These are phyloP conservation scores for Crithidia expoeki DNA, from an alignment of 208 protist species.

Conservation along the genomic window DNA sequence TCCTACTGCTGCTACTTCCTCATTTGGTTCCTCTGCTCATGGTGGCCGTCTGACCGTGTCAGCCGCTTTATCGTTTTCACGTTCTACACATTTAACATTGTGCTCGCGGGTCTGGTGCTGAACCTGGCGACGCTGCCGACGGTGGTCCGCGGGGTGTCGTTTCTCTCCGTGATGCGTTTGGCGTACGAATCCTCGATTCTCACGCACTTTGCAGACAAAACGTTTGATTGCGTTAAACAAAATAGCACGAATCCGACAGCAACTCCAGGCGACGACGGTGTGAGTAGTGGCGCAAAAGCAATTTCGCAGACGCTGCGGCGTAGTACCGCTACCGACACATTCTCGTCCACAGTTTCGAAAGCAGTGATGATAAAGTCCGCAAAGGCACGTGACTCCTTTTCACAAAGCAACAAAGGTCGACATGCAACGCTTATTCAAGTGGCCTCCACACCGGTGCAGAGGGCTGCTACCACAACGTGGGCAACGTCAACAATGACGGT, in stretches of 20 bases:
- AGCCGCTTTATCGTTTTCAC: conserved; percentile 48
- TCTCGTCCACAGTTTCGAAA: background rate
- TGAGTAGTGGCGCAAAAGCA: background rate
- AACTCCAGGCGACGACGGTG: background rate
- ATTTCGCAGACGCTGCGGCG: background rate
- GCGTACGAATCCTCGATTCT: conserved; percentile 63
- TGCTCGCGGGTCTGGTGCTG: conserved; percentile 64
- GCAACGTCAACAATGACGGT: too few species aligned
- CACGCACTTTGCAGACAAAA: conserved; percentile 47
- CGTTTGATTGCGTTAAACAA: conserved; percentile 46
- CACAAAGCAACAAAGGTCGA: background rate
- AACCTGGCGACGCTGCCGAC: conserved; percentile 62
- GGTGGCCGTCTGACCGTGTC: conserved; percentile 32
- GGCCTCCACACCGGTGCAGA: background rate
- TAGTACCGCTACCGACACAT: background rate
- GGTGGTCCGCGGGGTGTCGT: conserved; percentile 43
- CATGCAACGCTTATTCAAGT: background rate
- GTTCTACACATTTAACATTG: conserved; percentile 62
- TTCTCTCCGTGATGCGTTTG: conserved; percentile 51
- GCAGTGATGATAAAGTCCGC: background rate
- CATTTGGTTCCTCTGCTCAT: conserved; percentile 53
- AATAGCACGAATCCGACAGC: background rate
- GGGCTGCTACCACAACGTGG: too few species aligned
- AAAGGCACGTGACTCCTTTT: background rate
- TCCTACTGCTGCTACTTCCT: conserved; percentile 58